Percentiles rank a stretch among this genome's conserved stretches.
phyloP scores from a whole-genome alignment of 78 protist species.

The Polysphondylium violaceum region DNA sequence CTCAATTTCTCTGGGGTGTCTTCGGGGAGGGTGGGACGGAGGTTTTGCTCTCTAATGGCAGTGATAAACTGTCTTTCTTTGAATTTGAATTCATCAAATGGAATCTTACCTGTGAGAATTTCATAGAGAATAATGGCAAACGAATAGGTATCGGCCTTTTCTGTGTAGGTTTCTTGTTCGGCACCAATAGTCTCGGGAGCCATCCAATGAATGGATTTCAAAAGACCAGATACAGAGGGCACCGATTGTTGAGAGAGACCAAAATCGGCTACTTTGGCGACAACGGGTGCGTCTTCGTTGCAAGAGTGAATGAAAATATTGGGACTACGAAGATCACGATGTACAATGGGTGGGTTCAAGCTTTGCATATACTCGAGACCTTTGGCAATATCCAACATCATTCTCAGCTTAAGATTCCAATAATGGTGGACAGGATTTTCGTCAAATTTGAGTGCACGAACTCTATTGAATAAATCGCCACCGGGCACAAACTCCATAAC shows the following conservation, averaged over 20 bases:
- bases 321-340: conserved; percentile 77
- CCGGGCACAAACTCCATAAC: conserved; percentile 75
- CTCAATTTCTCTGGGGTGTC: conserved; percentile 42
- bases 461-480: conserved; percentile 72
- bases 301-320: conserved; percentile 46
- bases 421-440: conserved; percentile 14
- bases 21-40: conserved; percentile 66
- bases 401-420: conserved; percentile 23
- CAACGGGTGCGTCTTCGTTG: conserved; percentile 61
- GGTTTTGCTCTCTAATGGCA: conserved; percentile 65
- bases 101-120: conserved; percentile 45
- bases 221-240: conserved; percentile 62
- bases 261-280: conserved; percentile 81
- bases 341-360: conserved; percentile 68
- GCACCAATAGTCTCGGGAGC: conserved; percentile 84
- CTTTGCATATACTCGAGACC: conserved; percentile 79
- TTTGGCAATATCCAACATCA: conserved; percentile 68
- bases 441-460: not conserved
- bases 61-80: conserved; percentile 59
- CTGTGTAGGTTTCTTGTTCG: conserved; percentile 72
- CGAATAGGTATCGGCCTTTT: conserved; percentile 76
- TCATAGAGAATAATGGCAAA: conserved; percentile 76
- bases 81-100: conserved; percentile 56
- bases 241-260: conserved; percentile 77
- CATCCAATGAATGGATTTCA: conserved; percentile 70